These are phyloP conservation scores for Erysimum cheiranthoides DNA, from an alignment of 345 rosid species.

Conservation along the genomic window DNA sequence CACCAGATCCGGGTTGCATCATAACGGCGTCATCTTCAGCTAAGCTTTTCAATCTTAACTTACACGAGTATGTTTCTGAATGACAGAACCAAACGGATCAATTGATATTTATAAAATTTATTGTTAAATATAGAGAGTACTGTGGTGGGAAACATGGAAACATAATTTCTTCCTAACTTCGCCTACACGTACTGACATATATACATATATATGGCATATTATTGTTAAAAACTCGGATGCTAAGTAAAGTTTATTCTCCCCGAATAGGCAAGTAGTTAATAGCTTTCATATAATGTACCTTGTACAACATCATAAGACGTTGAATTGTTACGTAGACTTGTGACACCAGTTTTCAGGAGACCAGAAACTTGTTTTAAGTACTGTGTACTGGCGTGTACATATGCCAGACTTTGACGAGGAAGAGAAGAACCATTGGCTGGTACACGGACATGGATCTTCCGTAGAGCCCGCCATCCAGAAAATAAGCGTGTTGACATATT, in stretches of 20 bases:
- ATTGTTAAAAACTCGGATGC: background rate
- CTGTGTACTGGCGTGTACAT: conserved; percentile 89
- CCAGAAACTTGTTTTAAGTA: conserved; percentile 96
- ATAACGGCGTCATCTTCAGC: conserved; percentile 74
- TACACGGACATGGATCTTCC: conserved; percentile 63
- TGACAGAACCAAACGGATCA: conserved; percentile 25
- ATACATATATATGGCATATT: background rate
- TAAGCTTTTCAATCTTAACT: conserved; percentile 81
- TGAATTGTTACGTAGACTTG: conserved; percentile 89
- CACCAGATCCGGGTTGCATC: conserved; percentile 97
- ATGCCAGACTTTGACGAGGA: conserved; percentile 89
- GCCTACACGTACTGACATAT: conserved; percentile 11
- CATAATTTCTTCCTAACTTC: background rate
- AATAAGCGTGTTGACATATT: conserved; percentile 60
- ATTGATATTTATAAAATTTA: conserved; percentile 1
- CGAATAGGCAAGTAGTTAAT: conserved; percentile 18
- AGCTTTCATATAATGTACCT: conserved; percentile 53
- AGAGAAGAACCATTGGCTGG: conserved; percentile 82
- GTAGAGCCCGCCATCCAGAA: conserved; percentile 78
- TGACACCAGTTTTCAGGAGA: conserved; percentile 86
- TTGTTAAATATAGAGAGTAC: conserved; percentile 1
- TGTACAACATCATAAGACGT: conserved; percentile 86
- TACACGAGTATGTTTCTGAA: conserved; percentile 82
- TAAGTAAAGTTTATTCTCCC: background rate
- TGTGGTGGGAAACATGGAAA: background rate